Evolutionary conservation across 2,329 filamentous ascomycete genomes (phyloP), one percentile per base, ranked within the genome.

Genomic region (Pseudocercospora pini-densiflorae): DNA sequence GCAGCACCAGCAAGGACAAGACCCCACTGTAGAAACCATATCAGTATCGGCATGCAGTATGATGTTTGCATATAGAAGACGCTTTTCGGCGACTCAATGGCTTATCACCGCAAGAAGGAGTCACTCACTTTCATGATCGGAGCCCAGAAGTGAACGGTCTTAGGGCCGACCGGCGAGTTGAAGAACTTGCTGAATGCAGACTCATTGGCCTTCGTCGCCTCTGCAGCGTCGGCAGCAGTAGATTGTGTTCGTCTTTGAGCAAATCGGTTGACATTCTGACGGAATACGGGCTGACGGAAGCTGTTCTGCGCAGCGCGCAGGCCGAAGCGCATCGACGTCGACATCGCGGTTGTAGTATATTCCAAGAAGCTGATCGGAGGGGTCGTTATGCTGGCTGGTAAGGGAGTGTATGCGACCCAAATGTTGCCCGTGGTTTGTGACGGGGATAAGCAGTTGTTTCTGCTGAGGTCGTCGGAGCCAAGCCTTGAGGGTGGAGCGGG

Each of bases 71-170:
- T 16, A 16, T 43, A n/a, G 16, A 16, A 16, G n/a, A 43, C 40
- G 40, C 40, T 43, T 19, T 43, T 6, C 16, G 16, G 49, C 19
- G 31, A 53, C 21, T 23, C 45, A 43, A 54, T 65, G 53, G 61
- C 58, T 67, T 63, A 63, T 61, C 54, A 54, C 53, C 49, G n/a
- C n/a, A 24, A 27, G 21, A 8, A 21, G 31, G 47, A 49, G 49
- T 64, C 45, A 33, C 76, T 72, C 82, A 89, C 87, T 85, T 89
- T 97, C 93, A 97, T 97, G 72, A 97, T 90, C 65, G 94, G 94
- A 53, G 94, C 94, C 94, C 95, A 99, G 84, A 99, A 99, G 82
- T 99, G 95, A 76, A 99, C 95, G 69, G 95, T 99, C 90, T 86
- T 83, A 61, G 82, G 81, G 7, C 83, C 83, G 64, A 86, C 78